Conservation (phyloP, 2,329 filamentous ascomycete genomes). For the Phyllosticta ampelicida region DNA sequence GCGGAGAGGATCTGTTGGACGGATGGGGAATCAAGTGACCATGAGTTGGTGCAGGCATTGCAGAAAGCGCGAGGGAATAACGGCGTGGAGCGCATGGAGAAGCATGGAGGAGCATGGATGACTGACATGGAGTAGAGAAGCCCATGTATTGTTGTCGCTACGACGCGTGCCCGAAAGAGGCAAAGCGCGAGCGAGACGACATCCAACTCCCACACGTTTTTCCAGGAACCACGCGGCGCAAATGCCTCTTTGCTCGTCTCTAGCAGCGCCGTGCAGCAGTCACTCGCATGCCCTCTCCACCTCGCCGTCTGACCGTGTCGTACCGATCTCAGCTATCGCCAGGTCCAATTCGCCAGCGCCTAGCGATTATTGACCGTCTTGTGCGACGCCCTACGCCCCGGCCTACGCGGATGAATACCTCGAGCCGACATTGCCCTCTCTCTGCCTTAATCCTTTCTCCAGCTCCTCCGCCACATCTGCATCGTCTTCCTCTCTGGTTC, state of each 20-base stretch:
- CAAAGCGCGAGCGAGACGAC: neutral
- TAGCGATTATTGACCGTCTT: neutral
- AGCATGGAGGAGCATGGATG: too few relatives aligned
- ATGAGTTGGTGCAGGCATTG: conserved; percentile 4
- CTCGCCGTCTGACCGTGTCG: neutral
- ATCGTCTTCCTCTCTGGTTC: neutral
- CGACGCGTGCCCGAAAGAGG: neutral
- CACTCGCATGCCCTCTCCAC: neutral
- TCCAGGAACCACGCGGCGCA: neutral
- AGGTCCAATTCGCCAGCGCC: neutral
- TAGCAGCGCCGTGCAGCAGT: neutral
- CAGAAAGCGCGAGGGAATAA: neutral
- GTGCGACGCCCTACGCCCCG: neutral
- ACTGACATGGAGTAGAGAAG: neutral
- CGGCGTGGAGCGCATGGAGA: neutral
- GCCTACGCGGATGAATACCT: neutral
- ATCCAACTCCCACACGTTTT: neutral
- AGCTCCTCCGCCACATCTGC: neutral
- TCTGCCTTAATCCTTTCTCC: neutral
- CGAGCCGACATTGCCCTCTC: neutral
- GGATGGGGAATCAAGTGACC: neutral
- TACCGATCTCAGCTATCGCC: neutral
- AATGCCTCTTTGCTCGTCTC: neutral
- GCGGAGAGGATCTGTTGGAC: neutral
- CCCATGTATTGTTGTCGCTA: neutral